Evolutionary conservation across 2,329 filamentous ascomycete species (phyloP), one percentile per base, ranked within the genome.

Genomic region (Blastomyces emzantsi): DNA sequence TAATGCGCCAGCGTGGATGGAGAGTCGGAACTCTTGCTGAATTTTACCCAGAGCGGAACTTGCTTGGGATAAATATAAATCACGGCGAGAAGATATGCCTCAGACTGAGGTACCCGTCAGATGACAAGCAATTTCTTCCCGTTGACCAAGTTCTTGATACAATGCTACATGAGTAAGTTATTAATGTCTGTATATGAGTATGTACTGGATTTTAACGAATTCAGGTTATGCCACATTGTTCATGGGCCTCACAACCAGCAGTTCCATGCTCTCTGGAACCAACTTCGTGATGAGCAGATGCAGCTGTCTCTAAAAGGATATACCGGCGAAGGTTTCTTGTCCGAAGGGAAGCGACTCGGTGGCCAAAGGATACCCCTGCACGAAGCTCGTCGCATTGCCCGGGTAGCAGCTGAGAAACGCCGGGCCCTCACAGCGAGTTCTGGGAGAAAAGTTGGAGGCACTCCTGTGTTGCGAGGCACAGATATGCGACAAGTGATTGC

Each of bases 1-100:
- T 97, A 66, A 97, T 97, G 92, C 84, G 91, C 67, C 90, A 90
- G 58, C 85, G 90, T 54, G 82, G 82, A 63, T 97, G 92, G 90
- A 87, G 81, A 66, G 90, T 97, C 43, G 82, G 83, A 36, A 85
- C 89, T 58, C 82, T 97, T 19, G 86, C 87, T 59, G 93, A 97
- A 74, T 96, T 97, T 76, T 89, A 90, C 65, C 93, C 93, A 0
- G 80, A 94, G 69, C 76, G 80, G 41, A 89, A 89, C 68, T 80
- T 96, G 1, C 78, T 96, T 51, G 92, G 90, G 82, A 77, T 96
- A 33, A 97, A 97, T 70, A 81, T 89, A 69, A 90, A 93, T 71
- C 77, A 77, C 22, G 92, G 91, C 5, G 82, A 87, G 71, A 88
- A 87, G 72, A 96, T 97, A 67, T 89, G 90, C 67, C 80, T 97